These are phyloP conservation scores for Medicago ruthenica DNA, from an alignment of 306 rosid genomes.

Conservation along the genomic window DNA sequence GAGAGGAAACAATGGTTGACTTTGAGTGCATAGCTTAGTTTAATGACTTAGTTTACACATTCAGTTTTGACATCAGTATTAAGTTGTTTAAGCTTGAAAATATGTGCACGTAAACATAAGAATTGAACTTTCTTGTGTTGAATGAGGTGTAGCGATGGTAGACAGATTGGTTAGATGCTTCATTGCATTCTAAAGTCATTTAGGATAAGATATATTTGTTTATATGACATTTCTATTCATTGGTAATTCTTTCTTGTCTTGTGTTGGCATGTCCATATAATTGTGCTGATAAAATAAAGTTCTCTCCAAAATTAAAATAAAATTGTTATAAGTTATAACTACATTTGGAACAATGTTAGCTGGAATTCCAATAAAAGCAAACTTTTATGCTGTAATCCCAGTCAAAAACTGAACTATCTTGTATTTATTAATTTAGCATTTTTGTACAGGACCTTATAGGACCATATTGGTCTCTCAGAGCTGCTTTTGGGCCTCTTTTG, in stretches of 20 bases:
- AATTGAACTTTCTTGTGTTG: constrained; percentile 18
- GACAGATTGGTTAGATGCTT: background rate
- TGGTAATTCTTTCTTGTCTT: background rate
- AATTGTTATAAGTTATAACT: background rate
- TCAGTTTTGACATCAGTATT: constrained; percentile 14
- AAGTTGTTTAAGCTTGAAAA: no score
- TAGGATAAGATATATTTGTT: background rate
- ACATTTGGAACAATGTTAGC: background rate
- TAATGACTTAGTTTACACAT: constrained; percentile 19
- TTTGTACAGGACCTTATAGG: constrained; percentile 74
- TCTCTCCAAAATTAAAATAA: background rate
- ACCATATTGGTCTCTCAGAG: constrained; percentile 97
- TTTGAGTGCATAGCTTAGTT: constrained; percentile 22
- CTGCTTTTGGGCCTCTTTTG: constrained; percentile 86
- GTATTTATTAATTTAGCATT: constrained; percentile 39
- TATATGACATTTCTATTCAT: background rate
- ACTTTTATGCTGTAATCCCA: constrained; percentile 8
- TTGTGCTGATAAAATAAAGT: background rate
- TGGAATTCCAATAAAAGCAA: background rate
- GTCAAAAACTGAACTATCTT: constrained; percentile 1
- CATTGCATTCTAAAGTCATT: background rate
- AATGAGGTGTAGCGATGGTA: background rate
- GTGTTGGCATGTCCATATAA: constrained; percentile 7
- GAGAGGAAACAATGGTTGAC: constrained; percentile 21
- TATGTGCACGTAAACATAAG: background rate